phyloP scores from a whole-genome alignment of 2,329 filamentous ascomycete species.

The Aspergillus oerlinghausenensis region DNA sequence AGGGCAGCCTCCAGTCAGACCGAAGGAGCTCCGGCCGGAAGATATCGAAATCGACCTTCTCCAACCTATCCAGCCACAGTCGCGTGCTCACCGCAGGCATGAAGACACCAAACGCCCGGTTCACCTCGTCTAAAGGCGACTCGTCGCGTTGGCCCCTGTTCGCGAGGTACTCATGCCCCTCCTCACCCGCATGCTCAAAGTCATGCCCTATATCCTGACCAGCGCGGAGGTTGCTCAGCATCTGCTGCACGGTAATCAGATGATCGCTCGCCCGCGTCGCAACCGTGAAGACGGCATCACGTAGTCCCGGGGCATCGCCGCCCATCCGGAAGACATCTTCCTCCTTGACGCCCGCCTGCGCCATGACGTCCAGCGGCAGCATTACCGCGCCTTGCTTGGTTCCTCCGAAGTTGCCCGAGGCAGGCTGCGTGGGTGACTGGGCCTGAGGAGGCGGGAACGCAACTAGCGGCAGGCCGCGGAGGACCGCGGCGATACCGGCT shows the following conservation, averaged over 20 bases:
- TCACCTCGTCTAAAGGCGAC: slow-evolving; percentile 48
- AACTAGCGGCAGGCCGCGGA: slow-evolving; percentile 85
- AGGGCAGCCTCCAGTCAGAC: slow-evolving; percentile 80
- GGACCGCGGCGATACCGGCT: slow-evolving; percentile 75
- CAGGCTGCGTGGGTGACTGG: slow-evolving; percentile 49
- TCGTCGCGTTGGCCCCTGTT: slow-evolving; percentile 12
- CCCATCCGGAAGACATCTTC: slow-evolving; percentile 85
- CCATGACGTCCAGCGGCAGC: slow-evolving; percentile 86
- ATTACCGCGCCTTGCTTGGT: slow-evolving; percentile 62
- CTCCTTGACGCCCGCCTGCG: slow-evolving; percentile 71
- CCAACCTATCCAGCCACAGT: slow-evolving; percentile 72
- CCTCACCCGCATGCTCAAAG: slow-evolving; percentile 81
- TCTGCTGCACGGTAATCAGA: slow-evolving; percentile 86
- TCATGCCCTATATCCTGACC: slow-evolving; percentile 75
- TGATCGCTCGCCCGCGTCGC: slow-evolving; percentile 95
- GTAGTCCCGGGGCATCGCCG: slow-evolving; percentile 70
- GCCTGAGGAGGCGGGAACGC: slow-evolving; percentile 66
- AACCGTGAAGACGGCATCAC: slow-evolving; percentile 86
- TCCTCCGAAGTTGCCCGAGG: slow-evolving; percentile 35
- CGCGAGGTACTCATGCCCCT: slow-evolving; percentile 54
- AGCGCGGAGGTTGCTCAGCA: slow-evolving; percentile 73
- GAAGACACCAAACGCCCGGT: slow-evolving; percentile 71
- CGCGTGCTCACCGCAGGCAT: slow-evolving; percentile 74
- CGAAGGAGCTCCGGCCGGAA: slow-evolving; percentile 59
- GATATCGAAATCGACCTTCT: slow-evolving; percentile 81